Evolutionary conservation across 139 green algal genomes (phyloP), one percentile per base, ranked within the genome.

Genomic region (Microglena sp.): DNA sequence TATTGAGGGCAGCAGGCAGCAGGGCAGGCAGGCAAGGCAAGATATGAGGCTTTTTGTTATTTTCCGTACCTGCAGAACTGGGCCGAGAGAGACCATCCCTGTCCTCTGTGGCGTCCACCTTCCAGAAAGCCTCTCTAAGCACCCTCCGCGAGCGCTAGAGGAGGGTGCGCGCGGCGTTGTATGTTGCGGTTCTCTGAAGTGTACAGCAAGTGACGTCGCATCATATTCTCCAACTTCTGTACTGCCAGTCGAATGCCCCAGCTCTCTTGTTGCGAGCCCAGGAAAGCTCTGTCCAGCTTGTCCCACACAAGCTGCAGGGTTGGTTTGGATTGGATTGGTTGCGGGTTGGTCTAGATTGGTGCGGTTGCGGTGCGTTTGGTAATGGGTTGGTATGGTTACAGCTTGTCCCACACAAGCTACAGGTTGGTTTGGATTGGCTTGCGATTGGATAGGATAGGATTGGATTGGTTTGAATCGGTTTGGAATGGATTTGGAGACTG

Each of bases 121-220:
- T 70, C 73, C 73, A 84, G 46, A 84, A 83, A 15, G 66, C 73
- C 34, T 76, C 71, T 1, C 50, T 26, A 35, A 86, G 68, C 15
- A 84, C 55, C 64, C 79, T 68, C 71, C 78, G 79, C 21, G 75
- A 46, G 11, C 74, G 55, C n/a, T 71, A 65, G 5, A 66, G 62
- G n/a, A 76, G 79, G 1, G 79, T 76, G 11, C 65, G 66, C 7
- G 76, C 76, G 2, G 68, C 54, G 32, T 8, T 33, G 57, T 61
- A 83, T n/a, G n/a, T 4, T 32, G 26, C 45, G 70, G 68, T 24
- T 73, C 56, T 6, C 40, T 64, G 60, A 78, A 59, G 69, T 66
- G 74, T 35, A 66, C 29, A 11, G 53, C 6, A 18, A 60, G 15
- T 60, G 53, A 60, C 6, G 21, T n/a, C 63, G 60, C 77, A 81